Evolutionary conservation across 2,329 filamentous ascomycete genomes (phyloP).

Genomic region (Cytospora mali): DNA sequence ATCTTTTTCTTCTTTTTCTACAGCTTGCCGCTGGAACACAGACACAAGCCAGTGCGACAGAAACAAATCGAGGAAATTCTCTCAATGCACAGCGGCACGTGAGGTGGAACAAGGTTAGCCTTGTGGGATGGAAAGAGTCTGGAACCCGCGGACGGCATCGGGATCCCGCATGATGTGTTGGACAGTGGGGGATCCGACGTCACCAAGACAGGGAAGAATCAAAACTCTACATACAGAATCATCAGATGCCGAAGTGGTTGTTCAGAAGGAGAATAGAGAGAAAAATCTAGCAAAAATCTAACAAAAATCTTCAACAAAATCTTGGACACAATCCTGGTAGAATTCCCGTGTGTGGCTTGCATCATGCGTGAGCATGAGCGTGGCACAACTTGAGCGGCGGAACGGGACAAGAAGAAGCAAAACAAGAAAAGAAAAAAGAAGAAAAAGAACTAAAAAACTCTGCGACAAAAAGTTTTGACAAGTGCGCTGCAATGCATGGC

Average conservation of each 20-base stretch:
- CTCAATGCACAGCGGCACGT: neutral
- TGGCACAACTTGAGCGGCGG: neutral
- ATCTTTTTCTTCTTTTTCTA: too few species aligned
- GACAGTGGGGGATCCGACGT: neutral
- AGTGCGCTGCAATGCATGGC: neutral
- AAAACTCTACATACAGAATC: neutral
- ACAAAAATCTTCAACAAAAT: conserved; percentile 5
- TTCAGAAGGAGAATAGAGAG: neutral
- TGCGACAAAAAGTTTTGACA: neutral
- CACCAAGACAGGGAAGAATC: too few species aligned
- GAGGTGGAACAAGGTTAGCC: neutral
- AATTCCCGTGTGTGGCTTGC: neutral
- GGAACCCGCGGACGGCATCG: neutral
- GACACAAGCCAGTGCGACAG: neutral
- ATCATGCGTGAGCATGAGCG: neutral
- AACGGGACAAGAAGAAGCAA: neutral
- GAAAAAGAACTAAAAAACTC: neutral
- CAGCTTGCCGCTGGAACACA: too few species aligned
- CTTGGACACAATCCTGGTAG: neutral
- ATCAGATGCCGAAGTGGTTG: neutral
- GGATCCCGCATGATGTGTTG: neutral
- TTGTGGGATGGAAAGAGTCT: neutral
- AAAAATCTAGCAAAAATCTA: neutral
- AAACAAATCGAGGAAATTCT: neutral
- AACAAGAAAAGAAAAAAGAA: neutral